Evolutionary conservation across 805 yeast genomes (phyloP).

Genomic region (Jamesozyma hellenica): DNA sequence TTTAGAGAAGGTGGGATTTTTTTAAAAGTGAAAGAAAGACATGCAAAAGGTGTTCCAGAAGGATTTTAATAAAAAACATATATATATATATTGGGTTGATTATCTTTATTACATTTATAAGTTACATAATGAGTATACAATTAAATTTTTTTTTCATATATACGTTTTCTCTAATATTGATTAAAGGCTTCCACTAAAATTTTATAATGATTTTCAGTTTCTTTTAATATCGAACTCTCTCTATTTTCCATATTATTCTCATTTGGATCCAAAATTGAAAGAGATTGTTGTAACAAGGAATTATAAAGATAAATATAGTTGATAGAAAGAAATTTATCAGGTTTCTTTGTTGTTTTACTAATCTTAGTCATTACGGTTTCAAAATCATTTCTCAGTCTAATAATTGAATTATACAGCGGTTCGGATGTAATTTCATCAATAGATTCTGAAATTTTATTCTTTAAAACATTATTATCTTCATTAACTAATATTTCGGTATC

Average conservation of each 20-base stretch:
- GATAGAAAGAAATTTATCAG: constrained; percentile 64
- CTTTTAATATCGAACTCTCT: constrained; percentile 18
- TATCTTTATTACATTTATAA: background rate
- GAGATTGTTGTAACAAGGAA: constrained; percentile 17
- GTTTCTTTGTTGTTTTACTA: constrained; percentile 41
- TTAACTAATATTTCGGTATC: background rate
- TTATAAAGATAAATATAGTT: constrained; percentile 31
- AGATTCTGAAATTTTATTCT: background rate
- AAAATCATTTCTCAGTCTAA: constrained; percentile 65
- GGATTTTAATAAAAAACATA: constrained; percentile 52
- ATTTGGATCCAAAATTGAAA: constrained; percentile 5
- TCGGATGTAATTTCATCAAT: constrained; percentile 33
- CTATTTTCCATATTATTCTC: constrained; percentile 2
- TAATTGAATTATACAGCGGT: constrained; percentile 62
- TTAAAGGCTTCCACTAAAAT: constrained; percentile 26
- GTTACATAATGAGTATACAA: no score
- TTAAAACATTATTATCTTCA: background rate
- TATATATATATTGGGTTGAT: no score
- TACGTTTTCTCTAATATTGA: constrained; percentile 13
- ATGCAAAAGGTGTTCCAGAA: constrained; percentile 81
- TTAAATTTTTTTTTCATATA: no score
- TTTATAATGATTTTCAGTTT: constrained; percentile 24
- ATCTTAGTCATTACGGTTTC: constrained; percentile 70
- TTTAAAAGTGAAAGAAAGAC: constrained; percentile 35
- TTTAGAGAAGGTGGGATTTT: constrained; percentile 41